A percentile compares a stretch with the other conserved stretches of the same genome.
phyloP scores from a whole-genome alignment of 2,329 filamentous ascomycete genomes.

The Aspergillus pseudotamarii region DNA sequence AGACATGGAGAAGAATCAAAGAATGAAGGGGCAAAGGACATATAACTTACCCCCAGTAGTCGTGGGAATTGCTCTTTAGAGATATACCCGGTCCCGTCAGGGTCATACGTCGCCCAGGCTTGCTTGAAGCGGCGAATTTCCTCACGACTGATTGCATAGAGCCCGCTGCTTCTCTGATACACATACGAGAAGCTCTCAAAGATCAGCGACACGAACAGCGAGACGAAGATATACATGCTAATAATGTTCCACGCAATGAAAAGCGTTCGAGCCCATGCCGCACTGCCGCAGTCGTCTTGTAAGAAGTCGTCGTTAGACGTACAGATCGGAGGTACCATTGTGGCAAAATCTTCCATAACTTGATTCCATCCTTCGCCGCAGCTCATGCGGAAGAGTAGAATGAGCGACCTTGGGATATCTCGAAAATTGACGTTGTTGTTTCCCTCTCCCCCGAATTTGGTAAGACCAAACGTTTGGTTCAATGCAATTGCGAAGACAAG shows the following conservation, averaged over 20 bases:
- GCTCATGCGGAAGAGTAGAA: constrained; percentile 90
- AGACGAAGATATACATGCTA: constrained; percentile 99
- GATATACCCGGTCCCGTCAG: constrained; percentile 88
- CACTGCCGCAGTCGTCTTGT: constrained; percentile 88
- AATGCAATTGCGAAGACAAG: constrained; percentile 94
- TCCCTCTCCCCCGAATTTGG: constrained; percentile 76
- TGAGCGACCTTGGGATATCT: constrained; percentile 88
- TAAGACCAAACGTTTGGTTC: constrained; percentile 94
- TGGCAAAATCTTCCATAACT: constrained; percentile 93
- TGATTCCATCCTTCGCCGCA: constrained; percentile 95
- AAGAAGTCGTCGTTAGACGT: constrained; percentile 74
- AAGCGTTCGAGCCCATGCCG: constrained; percentile 80
- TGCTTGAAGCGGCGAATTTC: constrained; percentile 97
- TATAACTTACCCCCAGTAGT: constrained; percentile 69
- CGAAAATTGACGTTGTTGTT: constrained; percentile 85
- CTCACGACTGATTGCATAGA: constrained; percentile 85
- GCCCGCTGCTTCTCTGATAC: constrained; percentile 92
- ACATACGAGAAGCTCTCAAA: constrained; percentile 99
- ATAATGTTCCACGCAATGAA: constrained; percentile 99
- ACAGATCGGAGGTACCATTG: constrained; percentile 77
- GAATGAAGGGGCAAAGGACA: constrained; percentile 12
- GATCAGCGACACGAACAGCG: constrained; percentile 95
- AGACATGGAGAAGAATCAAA: constrained; percentile 12
- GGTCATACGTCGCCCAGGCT: constrained; percentile 95
- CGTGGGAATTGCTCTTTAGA: constrained; percentile 86